Evolutionary conservation across 805 yeast genomes (phyloP).

Genomic region (Debaryomyces tyrocola): DNA sequence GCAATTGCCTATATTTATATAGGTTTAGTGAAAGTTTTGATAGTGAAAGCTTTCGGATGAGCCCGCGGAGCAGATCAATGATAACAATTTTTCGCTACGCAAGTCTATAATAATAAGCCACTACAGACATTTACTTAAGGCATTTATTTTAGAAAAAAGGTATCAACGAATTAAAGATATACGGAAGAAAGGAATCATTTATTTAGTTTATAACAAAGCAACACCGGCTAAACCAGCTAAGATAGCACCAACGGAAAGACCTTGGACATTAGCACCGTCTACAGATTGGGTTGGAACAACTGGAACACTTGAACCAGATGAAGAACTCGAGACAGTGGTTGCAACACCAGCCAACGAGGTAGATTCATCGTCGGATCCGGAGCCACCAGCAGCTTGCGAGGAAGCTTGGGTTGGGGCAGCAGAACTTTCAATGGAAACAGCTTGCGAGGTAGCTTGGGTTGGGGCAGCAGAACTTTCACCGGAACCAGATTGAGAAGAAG

Average conservation of each 20-base stretch:
- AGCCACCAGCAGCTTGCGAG: slow-evolving; percentile 17
- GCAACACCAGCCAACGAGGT: slow-evolving; percentile 18
- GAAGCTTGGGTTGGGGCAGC: slow-evolving; percentile 19
- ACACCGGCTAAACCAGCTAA: slow-evolving; percentile 42
- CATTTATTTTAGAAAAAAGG: background rate
- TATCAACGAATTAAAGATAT: slow-evolving; percentile 4
- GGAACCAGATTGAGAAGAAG: slow-evolving; percentile 14
- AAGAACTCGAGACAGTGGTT: slow-evolving; percentile 23
- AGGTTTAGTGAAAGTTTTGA: too few species aligned
- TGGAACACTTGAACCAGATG: slow-evolving; percentile 20
- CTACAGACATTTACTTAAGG: background rate
- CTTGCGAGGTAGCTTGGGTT: slow-evolving; percentile 12
- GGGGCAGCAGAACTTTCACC: slow-evolving; percentile 17
- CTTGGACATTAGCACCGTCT: slow-evolving; percentile 27
- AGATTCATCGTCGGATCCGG: slow-evolving; percentile 18
- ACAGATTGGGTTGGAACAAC: slow-evolving; percentile 26
- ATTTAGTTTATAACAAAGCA: slow-evolving; percentile 24
- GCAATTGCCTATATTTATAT: too few species aligned
- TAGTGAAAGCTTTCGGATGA: too few species aligned
- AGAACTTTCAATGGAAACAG: slow-evolving; percentile 18
- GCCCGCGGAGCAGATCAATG: too few species aligned
- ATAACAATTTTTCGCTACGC: too few species aligned
- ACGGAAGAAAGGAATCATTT: background rate
- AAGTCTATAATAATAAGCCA: too few species aligned
- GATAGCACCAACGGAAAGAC: slow-evolving; percentile 35